Percentiles rank a stretch among this genome's conserved stretches.
Evolutionary conservation across 768 basidiomycete species (phyloP).

Genomic region (Antrodiella citrinella): DNA sequence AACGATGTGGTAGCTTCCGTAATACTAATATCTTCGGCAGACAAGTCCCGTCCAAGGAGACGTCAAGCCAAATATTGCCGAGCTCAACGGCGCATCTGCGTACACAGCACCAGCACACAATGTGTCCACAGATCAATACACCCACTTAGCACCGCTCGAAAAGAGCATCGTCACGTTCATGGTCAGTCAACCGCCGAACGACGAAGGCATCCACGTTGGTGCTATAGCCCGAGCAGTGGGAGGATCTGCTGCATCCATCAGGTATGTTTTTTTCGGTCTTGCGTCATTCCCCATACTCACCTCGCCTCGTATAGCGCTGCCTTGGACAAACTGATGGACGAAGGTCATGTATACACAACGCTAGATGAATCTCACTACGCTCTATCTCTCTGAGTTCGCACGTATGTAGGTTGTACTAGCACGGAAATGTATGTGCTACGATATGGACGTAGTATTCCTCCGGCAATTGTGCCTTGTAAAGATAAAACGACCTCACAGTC

Average conservation of each 20-base stretch:
- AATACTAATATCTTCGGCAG: too few relatives aligned
- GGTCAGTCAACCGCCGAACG: constrained; percentile 31
- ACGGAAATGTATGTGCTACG: too few relatives aligned
- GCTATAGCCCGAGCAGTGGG: constrained; percentile 63
- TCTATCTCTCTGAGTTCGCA: constrained; percentile 30
- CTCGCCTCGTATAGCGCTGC: constrained; percentile 40
- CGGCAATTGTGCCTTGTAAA: too few relatives aligned
- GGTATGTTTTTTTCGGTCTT: constrained; percentile 32
- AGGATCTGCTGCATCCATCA: constrained; percentile 50
- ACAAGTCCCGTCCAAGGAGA: too few relatives aligned
- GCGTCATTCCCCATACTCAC: neutral
- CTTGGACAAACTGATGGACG: constrained; percentile 70
- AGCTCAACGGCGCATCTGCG: constrained; percentile 16
- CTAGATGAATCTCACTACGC: constrained; percentile 76
- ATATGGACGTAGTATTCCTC: too few relatives aligned
- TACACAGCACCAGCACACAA: constrained; percentile 24
- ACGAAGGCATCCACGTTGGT: constrained; percentile 69
- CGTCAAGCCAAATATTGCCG: neutral
- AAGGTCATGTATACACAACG: constrained; percentile 73
- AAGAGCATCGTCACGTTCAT: constrained; percentile 64
- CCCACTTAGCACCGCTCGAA: constrained; percentile 51
- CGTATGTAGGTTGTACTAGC: too few relatives aligned
- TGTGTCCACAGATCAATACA: constrained; percentile 34
- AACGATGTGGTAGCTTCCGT: too few relatives aligned
- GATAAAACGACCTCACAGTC: too few relatives aligned